These are phyloP conservation scores for Lachnellula arida DNA, from an alignment of 2,329 filamentous ascomycete genomes.

Conservation along the genomic window DNA sequence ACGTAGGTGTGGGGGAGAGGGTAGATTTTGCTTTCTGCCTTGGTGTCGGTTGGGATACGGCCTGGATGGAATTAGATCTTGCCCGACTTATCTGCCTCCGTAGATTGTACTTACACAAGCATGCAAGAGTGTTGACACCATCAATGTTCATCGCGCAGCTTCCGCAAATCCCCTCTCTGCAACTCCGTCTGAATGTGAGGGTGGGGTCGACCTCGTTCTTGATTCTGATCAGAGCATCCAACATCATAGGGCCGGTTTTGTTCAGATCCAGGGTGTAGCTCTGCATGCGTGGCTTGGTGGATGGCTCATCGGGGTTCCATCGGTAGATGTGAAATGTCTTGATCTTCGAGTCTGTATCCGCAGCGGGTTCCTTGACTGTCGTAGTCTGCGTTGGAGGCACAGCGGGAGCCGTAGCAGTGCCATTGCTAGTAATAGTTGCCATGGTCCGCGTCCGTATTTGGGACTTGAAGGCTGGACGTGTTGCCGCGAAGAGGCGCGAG, in stretches of 20 bases:
- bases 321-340: slow-evolving; percentile 99
- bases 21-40: slow-evolving; percentile 87
- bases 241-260: slow-evolving; percentile 98
- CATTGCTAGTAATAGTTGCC: slow-evolving; percentile 16
- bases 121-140: slow-evolving; percentile 95
- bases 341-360: slow-evolving; percentile 60
- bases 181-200: slow-evolving; percentile 91
- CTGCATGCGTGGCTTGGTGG: slow-evolving; percentile 93
- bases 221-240: slow-evolving; percentile 94
- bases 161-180: slow-evolving; percentile 96
- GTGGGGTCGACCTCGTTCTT: slow-evolving; percentile 99
- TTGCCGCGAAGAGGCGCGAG: slow-evolving; percentile 22
- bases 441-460: slow-evolving; percentile 17
- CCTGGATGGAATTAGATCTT: slow-evolving; percentile 49
- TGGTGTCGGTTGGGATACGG: slow-evolving; percentile 83
- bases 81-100: background rate
- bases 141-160: slow-evolving; percentile 99
- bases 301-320: slow-evolving; percentile 92
- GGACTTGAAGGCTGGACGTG: slow-evolving; percentile 16
- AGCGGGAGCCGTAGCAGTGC: background rate
- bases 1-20: slow-evolving; percentile 98
- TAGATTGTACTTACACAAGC: slow-evolving; percentile 70
- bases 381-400: slow-evolving; percentile 18
- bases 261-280: slow-evolving; percentile 92
- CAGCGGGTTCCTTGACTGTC: slow-evolving; percentile 40